phyloP scores from a whole-genome alignment of 306 rosid genomes.

The Abrus precatorius region DNA sequence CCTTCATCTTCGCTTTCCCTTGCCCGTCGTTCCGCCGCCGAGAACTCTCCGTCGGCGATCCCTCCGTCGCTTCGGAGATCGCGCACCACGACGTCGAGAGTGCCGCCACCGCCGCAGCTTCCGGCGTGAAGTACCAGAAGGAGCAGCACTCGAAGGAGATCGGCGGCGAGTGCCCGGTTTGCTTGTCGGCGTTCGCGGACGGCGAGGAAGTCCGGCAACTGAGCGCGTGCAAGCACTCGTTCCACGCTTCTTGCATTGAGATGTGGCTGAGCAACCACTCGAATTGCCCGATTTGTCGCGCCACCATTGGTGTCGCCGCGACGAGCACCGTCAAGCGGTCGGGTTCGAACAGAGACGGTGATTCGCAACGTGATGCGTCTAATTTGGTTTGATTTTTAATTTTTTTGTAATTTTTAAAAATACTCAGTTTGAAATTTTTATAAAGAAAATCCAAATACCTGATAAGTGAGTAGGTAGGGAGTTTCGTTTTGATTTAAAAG shows the following conservation, averaged over 20 bases:
- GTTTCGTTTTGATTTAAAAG: neutral
- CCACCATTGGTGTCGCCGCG: conserved; percentile 39
- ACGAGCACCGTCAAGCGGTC: conserved; percentile 34
- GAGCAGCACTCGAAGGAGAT: conserved; percentile 58
- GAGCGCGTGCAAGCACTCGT: conserved; percentile 74
- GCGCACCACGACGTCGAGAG: conserved; percentile 41
- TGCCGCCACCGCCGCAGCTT: neutral
- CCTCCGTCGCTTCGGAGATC: conserved; percentile 40
- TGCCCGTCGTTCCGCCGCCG: conserved; percentile 66
- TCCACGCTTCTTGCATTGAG: conserved; percentile 72
- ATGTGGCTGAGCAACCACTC: conserved; percentile 72
- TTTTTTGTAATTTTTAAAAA: neutral
- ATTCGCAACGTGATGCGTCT: conserved; percentile 58
- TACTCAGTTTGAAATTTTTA: neutral
- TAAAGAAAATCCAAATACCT: neutral
- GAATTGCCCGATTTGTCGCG: conserved; percentile 84
- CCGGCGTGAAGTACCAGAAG: conserved; percentile 55
- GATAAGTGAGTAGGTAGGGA: neutral
- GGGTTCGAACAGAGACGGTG: conserved; percentile 45
- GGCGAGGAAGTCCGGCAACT: conserved; percentile 76
- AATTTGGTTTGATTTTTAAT: conserved; percentile 55
- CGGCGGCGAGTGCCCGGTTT: conserved; percentile 83
- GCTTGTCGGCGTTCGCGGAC: conserved; percentile 68
- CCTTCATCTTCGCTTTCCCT: conserved; percentile 73
- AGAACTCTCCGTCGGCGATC: conserved; percentile 14